Evolutionary conservation across 176 grass and related monocot species (phyloP).

Genomic region (Otatea glauca): DNA sequence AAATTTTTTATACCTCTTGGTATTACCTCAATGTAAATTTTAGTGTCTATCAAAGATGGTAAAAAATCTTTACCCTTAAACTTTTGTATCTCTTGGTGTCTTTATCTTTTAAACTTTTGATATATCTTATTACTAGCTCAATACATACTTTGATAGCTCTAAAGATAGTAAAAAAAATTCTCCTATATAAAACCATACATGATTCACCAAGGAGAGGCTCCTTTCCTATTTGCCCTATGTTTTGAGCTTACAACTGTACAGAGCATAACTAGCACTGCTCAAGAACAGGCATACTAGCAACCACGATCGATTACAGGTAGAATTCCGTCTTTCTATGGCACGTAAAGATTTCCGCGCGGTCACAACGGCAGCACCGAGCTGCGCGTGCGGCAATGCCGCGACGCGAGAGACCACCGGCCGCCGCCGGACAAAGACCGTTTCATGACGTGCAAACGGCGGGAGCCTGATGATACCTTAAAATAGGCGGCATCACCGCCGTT

Average conservation of each 20-base stretch:
- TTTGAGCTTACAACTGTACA: neutral
- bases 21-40: too few relatives aligned
- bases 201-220: neutral
- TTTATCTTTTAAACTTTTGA: too few relatives aligned
- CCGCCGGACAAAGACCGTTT: conserved; percentile 42
- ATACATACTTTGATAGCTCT: too few relatives aligned
- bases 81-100: too few relatives aligned
- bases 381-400: conserved; percentile 18
- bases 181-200: neutral
- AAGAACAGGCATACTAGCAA: neutral
- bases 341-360: neutral
- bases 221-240: neutral
- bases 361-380: conserved; percentile 45
- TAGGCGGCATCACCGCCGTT: neutral
- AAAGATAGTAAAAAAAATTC: too few relatives aligned
- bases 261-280: neutral
- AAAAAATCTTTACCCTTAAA: too few relatives aligned
- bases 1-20: too few relatives aligned
- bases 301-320: neutral
- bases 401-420: conserved; percentile 23
- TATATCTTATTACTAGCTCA: too few relatives aligned
- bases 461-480: conserved; percentile 16
- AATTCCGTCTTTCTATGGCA: neutral
- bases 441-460: conserved; percentile 12
- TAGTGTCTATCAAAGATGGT: too few relatives aligned